phyloP scores from a whole-genome alignment of 2,329 filamentous ascomycete genomes.

The Myrmaecium sp. region DNA sequence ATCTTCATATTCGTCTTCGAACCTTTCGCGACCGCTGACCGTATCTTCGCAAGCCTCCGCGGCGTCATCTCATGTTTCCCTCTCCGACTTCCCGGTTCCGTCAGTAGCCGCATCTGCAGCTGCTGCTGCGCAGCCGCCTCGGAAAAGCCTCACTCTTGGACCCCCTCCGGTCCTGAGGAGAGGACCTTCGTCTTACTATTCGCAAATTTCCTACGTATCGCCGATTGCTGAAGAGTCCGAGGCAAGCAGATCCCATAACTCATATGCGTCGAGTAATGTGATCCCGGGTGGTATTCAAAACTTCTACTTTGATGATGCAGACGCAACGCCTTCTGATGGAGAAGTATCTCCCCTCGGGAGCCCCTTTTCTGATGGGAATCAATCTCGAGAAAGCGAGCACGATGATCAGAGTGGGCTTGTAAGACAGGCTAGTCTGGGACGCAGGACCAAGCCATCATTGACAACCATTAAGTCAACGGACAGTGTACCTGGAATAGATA shows the following conservation, averaged over 20 bases:
- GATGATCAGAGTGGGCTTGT: slow-evolving; percentile 23
- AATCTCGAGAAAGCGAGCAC: slow-evolving; percentile 15
- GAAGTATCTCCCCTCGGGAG: slow-evolving; percentile 19
- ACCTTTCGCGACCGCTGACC: too few relatives aligned
- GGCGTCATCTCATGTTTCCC: slow-evolving; percentile 23
- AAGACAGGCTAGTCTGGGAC: slow-evolving; percentile 31
- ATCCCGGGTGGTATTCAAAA: slow-evolving; percentile 26
- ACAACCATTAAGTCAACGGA: slow-evolving; percentile 30
- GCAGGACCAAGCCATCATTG: slow-evolving; percentile 29
- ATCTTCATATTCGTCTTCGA: too few relatives aligned
- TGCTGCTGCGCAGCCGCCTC: slow-evolving; percentile 18
- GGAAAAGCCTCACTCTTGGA: slow-evolving; percentile 25
- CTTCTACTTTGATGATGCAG: slow-evolving; percentile 23
- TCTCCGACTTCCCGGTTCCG: slow-evolving; percentile 25
- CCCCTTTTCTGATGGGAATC: slow-evolving; percentile 8
- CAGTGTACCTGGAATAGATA: slow-evolving; percentile 12
- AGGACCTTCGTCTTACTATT: slow-evolving; percentile 32
- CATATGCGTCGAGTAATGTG: slow-evolving; percentile 32
- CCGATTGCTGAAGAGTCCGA: slow-evolving; percentile 33
- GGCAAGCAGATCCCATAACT: slow-evolving; percentile 23
- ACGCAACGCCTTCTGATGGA: slow-evolving; percentile 18
- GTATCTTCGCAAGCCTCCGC: too few relatives aligned
- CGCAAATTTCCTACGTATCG: slow-evolving; percentile 29
- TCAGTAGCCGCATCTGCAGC: too few relatives aligned
- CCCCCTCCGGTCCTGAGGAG: slow-evolving; percentile 31